Percentiles rank a stretch among this genome's conserved stretches.
Evolutionary conservation across 2,329 filamentous ascomycete genomes (phyloP).

Genomic region (Cryphonectria radicalis): DNA sequence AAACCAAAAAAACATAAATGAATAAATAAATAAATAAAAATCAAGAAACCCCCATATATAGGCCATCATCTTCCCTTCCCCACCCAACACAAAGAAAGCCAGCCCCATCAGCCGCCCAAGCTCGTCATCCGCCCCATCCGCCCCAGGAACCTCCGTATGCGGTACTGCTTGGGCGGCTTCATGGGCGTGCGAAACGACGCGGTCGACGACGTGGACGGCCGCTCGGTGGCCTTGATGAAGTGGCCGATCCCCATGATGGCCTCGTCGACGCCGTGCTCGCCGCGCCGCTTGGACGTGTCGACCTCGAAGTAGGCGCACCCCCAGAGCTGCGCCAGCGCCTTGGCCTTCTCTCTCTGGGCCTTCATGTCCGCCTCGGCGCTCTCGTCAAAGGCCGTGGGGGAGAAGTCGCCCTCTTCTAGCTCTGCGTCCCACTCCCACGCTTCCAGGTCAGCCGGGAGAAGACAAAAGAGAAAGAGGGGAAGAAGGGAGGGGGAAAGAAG

Average conservation of each 20-base stretch:
- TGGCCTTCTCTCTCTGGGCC: constrained; percentile 26
- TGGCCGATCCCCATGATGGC: constrained; percentile 27
- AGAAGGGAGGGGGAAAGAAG: not conserved
- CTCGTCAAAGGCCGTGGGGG: constrained; percentile 24
- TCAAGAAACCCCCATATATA: not conserved
- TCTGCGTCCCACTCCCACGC: constrained; percentile 5
- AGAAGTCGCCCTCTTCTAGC: constrained; percentile 25
- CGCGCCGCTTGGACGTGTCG: constrained; percentile 25
- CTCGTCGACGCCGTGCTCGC: constrained; percentile 28
- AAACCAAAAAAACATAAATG: not conserved
- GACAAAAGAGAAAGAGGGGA: not conserved
- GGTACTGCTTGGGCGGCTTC: constrained; percentile 30
- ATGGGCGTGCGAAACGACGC: constrained; percentile 28
- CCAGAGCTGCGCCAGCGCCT: constrained; percentile 27
- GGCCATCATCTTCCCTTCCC: not conserved
- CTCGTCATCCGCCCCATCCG: constrained; percentile 28
- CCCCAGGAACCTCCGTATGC: constrained; percentile 28
- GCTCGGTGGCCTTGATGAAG: constrained; percentile 27
- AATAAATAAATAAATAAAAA: too few relatives aligned
- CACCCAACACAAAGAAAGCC: not conserved
- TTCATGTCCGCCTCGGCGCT: constrained; percentile 29
- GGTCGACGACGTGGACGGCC: constrained; percentile 28
- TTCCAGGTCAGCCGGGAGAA: constrained; percentile 14
- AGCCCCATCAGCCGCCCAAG: constrained; percentile 14
- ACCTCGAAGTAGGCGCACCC: constrained; percentile 29